Evolutionary conservation across 352 stramenopile genomes (phyloP).

Genomic region (Phytopythium vexans): DNA sequence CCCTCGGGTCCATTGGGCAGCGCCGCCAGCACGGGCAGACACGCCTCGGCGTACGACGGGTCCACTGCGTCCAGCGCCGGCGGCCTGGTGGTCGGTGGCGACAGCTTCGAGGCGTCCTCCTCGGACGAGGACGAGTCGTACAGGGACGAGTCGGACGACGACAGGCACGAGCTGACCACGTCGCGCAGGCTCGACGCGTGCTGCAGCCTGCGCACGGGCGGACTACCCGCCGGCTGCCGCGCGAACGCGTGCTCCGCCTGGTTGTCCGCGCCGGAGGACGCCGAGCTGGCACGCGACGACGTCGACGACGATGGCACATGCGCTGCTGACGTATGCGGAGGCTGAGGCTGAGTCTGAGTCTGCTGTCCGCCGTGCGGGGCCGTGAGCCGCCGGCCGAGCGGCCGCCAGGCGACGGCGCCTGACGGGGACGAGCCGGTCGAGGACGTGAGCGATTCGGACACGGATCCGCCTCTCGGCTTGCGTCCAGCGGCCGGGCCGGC

Average conservation of each 20-base stretch:
- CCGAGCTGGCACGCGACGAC: slow-evolving; percentile 1
- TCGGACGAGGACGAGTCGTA: slow-evolving; percentile 48
- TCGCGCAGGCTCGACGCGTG: slow-evolving; percentile 42
- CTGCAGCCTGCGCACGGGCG: slow-evolving; percentile 13
- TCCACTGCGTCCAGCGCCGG: slow-evolving; percentile 16
- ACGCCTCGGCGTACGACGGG: slow-evolving; percentile 40
- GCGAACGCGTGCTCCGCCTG: slow-evolving; percentile 12
- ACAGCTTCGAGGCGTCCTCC: slow-evolving; percentile 27
- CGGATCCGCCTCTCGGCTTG: slow-evolving; percentile 42
- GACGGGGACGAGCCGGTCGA: slow-evolving; percentile 31
- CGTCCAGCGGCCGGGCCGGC: neutral
- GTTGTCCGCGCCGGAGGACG: slow-evolving; percentile 9
- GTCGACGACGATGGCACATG: slow-evolving; percentile 7
- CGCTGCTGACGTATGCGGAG: neutral
- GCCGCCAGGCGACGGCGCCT: slow-evolving; percentile 34
- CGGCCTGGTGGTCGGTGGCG: too few relatives aligned
- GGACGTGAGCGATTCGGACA: slow-evolving; percentile 33
- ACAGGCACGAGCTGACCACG: slow-evolving; percentile 39
- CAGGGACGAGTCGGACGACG: slow-evolving; percentile 49
- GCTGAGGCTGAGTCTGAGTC: slow-evolving; percentile 8
- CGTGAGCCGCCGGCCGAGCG: slow-evolving; percentile 40
- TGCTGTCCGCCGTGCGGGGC: slow-evolving; percentile 11
- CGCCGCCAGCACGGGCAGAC: slow-evolving; percentile 41
- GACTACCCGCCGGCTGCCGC: slow-evolving; percentile 1
- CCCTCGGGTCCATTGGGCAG: slow-evolving; percentile 41